Percentiles rank a stretch among this genome's conserved stretches.
Evolutionary conservation across 495 filamentous ascomycete genomes (phyloP).

Genomic region (Chaetomium tenue): DNA sequence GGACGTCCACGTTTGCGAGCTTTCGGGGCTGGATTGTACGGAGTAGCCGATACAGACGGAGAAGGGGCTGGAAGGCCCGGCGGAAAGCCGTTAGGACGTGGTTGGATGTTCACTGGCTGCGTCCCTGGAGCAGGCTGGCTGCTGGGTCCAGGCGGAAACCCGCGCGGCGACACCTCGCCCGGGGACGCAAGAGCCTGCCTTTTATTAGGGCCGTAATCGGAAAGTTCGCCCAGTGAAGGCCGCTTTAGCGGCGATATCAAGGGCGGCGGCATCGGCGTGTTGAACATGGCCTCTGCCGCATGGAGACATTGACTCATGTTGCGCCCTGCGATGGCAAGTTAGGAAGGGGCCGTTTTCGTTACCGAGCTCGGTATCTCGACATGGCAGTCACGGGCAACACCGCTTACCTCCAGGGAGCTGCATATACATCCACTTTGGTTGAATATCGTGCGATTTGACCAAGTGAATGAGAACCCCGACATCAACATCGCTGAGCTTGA

Average conservation of each 20-base stretch:
- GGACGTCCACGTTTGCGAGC: slow-evolving; percentile 34
- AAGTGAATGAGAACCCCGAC: slow-evolving; percentile 50
- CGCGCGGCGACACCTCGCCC: slow-evolving; percentile 25
- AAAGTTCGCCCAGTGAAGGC: slow-evolving; percentile 45
- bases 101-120: slow-evolving; percentile 33
- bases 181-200: slow-evolving; percentile 40
- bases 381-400: neutral
- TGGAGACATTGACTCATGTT: slow-evolving; percentile 49
- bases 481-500: slow-evolving; percentile 53
- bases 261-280: slow-evolving; percentile 38
- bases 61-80: slow-evolving; percentile 27
- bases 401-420: slow-evolving; percentile 49
- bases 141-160: slow-evolving; percentile 28
- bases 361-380: neutral
- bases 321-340: slow-evolving; percentile 41
- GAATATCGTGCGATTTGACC: slow-evolving; percentile 43
- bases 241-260: slow-evolving; percentile 44
- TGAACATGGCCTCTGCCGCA: slow-evolving; percentile 47
- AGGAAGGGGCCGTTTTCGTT: slow-evolving; percentile 13
- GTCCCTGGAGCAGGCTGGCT: slow-evolving; percentile 28
- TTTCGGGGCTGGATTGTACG: slow-evolving; percentile 27
- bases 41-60: slow-evolving; percentile 30
- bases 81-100: slow-evolving; percentile 42
- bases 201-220: slow-evolving; percentile 44
- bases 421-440: slow-evolving; percentile 48